Percentiles rank a stretch among this genome's conserved stretches.
Conservation (phyloP, 768 basidiomycete genomes). For the Ramaria sp. region DNA sequence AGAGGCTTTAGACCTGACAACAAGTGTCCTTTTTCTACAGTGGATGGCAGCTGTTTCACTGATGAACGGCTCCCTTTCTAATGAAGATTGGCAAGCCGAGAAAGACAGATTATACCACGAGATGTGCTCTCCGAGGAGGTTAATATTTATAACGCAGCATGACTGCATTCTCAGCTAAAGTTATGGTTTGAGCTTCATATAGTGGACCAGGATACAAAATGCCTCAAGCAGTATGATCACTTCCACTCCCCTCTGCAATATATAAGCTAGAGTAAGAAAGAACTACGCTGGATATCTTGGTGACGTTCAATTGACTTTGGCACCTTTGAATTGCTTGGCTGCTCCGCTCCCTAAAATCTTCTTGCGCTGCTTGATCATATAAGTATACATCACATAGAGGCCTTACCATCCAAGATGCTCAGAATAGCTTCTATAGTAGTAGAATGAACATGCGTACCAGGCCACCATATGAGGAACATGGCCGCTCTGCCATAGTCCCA, state of each 20-base stretch:
- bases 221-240: too few relatives aligned
- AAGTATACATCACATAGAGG: slow-evolving; percentile 43
- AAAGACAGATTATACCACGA: not conserved
- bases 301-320: not conserved
- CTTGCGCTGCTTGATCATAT: slow-evolving; percentile 48
- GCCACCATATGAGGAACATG: slow-evolving; percentile 81
- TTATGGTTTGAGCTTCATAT: too few relatives aligned
- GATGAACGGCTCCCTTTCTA: too few relatives aligned
- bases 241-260: too few relatives aligned
- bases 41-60: too few relatives aligned
- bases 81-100: not conserved
- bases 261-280: too few relatives aligned
- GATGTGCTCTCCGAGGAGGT: not conserved
- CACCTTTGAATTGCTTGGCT: not conserved
- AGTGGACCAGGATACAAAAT: too few relatives aligned
- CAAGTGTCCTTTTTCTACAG: too few relatives aligned
- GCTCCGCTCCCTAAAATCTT: slow-evolving; percentile 34
- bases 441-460: slow-evolving; percentile 43
- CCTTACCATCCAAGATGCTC: slow-evolving; percentile 19
- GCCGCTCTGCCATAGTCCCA: slow-evolving; percentile 56
- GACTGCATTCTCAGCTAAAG: too few relatives aligned
- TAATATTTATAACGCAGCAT: too few relatives aligned
- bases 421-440: slow-evolving; percentile 1
- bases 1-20: too few relatives aligned
- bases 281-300: too few relatives aligned